Conservation (phyloP, 2,329 filamentous ascomycete species). For the Penicillium corylophilum region DNA sequence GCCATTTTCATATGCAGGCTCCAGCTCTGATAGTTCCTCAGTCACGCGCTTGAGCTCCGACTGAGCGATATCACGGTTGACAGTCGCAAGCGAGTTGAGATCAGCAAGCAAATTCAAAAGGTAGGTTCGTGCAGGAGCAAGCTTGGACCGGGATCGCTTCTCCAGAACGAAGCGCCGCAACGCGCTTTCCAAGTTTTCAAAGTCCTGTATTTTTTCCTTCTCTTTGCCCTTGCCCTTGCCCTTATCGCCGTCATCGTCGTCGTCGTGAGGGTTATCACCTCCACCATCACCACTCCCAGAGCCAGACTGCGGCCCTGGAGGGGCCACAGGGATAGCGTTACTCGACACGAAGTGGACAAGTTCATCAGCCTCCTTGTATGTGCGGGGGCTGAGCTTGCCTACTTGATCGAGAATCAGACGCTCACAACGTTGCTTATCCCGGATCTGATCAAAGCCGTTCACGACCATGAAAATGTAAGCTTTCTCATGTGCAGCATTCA, state of each 20-base stretch:
- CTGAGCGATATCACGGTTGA: conserved; percentile 85
- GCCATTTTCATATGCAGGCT: conserved; percentile 80
- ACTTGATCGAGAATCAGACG: conserved; percentile 93
- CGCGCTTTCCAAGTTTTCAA: conserved; percentile 84
- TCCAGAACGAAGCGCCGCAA: conserved; percentile 91
- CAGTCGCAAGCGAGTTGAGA: conserved; percentile 74
- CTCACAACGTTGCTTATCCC: conserved; percentile 85
- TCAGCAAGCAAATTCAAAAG: conserved; percentile 90
- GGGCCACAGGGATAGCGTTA: conserved; percentile 80
- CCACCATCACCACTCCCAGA: conserved; percentile 54
- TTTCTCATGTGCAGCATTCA: conserved; percentile 92
- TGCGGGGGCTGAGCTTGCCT: conserved; percentile 80
- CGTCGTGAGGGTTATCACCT: conserved; percentile 48
- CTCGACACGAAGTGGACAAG: conserved; percentile 98
- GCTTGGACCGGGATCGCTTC: conserved; percentile 90
- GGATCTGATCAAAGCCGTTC: conserved; percentile 92
- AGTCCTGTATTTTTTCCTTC: conserved; percentile 85
- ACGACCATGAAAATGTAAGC: conserved; percentile 99
- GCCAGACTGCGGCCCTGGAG: conserved; percentile 51
- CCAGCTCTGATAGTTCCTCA: conserved; percentile 74
- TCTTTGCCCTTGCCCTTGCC: conserved; percentile 88
- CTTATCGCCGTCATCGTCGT: conserved; percentile 63
- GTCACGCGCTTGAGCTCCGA: conserved; percentile 81
- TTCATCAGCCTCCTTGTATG: conserved; percentile 87
- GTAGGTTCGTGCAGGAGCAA: conserved; percentile 94